Evolutionary conservation across 371 early-diverging fungal genomes (phyloP), one percentile per base, ranked within the genome.

Genomic region (Syncephalastrum racemosum): DNA sequence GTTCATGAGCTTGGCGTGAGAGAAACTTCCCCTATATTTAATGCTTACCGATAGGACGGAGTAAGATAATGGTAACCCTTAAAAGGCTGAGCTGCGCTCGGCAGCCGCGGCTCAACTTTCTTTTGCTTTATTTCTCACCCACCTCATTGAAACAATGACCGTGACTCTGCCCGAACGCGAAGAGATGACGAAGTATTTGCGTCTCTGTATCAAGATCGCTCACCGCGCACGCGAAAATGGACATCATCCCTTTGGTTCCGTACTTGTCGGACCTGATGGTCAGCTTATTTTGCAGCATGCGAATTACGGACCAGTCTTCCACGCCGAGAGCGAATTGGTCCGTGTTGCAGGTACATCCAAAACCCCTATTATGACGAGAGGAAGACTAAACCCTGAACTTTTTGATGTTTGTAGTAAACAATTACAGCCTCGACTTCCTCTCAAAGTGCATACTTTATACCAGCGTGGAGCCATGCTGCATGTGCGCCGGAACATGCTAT

Each of bases 391-490:
- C 16, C 20, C n/a, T 15, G 25, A 23, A 31, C 27, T 31, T 5
- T 2, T 31, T 24, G 5, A 44, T 14, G 3, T 27, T 2, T 24
- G 25, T 20, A 70, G 67, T 47, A 39, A 59, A 62, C 56, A 70
- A 67, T 15, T 70, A 62, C 42, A 39, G 64, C 14, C 62, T 59
- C 8, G 64, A 63, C 6, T 64, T 61, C 44, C 50, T 67, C 22
- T 24, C 45, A 22, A 23, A 42, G 0, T 71, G 71, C 39, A 63
- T 64, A 4, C 31, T 71, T 8, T 71, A 67, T 47, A 71, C 72
- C 4, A 66, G 58, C 18, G 68, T 71, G 40, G 72, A 71, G 22
- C 65, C 72, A 18, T 71, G 72, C 31, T 63, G 58, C 39, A 71
- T 68, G 66, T 68, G 68, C 18, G 49, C 68, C 7, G 68, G 63